Evolutionary conservation across 2,329 filamentous ascomycete genomes (phyloP).

Genomic region (Hypoxylon sp.): DNA sequence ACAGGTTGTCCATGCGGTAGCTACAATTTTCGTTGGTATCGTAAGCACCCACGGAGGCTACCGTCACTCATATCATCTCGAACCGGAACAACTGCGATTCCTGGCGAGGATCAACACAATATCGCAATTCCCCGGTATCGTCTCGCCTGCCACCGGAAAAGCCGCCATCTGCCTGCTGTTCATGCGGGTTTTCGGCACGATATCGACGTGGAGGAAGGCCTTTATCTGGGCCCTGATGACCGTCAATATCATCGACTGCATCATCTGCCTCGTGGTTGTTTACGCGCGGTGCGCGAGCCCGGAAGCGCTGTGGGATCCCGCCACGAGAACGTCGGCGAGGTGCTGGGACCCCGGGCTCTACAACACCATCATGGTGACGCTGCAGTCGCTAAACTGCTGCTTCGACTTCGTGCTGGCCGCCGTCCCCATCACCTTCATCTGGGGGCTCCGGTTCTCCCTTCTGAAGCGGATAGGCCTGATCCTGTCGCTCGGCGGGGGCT

Average conservation of each 20-base stretch:
- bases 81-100: neutral
- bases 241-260: neutral
- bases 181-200: conserved; percentile 13
- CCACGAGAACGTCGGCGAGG: neutral
- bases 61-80: neutral
- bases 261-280: conserved; percentile 11
- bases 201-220: neutral
- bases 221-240: conserved; percentile 4
- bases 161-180: conserved; percentile 20
- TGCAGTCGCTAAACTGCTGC: conserved; percentile 3
- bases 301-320: conserved; percentile 26
- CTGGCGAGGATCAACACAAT: conserved; percentile 16
- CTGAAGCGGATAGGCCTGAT: conserved; percentile 2
- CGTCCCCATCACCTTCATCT: conserved; percentile 16
- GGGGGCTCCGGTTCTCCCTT: conserved; percentile 6
- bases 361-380: conserved; percentile 2
- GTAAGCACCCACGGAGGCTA: neutral
- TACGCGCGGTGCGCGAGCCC: conserved; percentile 21
- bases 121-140: conserved; percentile 8
- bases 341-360: conserved; percentile 18
- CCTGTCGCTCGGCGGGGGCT: conserved; percentile 9
- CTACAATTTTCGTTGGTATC: conserved; percentile 4
- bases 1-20: conserved; percentile 13
- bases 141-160: conserved; percentile 10
- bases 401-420: conserved; percentile 20